These are phyloP conservation scores for Candolleomyces efflorescens DNA, from an alignment of 768 basidiomycete species.

Conservation along the genomic window DNA sequence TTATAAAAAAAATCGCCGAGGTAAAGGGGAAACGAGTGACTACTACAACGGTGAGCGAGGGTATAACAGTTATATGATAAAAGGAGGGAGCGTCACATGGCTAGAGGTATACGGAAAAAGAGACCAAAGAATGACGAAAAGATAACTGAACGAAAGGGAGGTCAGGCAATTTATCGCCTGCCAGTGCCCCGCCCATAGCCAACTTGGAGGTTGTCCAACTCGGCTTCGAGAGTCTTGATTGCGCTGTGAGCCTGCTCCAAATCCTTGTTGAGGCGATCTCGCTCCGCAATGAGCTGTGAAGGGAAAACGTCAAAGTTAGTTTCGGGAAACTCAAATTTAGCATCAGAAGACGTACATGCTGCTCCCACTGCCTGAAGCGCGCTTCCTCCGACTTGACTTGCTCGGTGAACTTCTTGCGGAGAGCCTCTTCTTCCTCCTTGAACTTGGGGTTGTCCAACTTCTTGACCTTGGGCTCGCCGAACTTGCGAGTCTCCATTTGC, in stretches of 20 bases:
- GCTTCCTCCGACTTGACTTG: constrained; percentile 99
- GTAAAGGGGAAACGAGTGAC: no score
- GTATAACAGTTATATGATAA: neutral
- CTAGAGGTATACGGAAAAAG: constrained; percentile 1
- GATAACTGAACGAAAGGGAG: neutral
- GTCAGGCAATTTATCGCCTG: constrained; percentile 46
- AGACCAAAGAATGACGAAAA: neutral
- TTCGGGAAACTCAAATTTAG: neutral
- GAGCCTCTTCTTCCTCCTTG: constrained; percentile 97
- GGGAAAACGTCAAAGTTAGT: constrained; percentile 6
- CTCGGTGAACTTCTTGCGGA: constrained; percentile 97
- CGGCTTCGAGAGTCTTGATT: constrained; percentile 88
- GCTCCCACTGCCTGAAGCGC: constrained; percentile 98
- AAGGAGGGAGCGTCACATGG: neutral
- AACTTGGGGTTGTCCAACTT: constrained; percentile 99
- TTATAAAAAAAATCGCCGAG: no score
- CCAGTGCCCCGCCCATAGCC: constrained; percentile 75
- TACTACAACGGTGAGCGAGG: neutral
- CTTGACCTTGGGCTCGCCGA: constrained; percentile 97
- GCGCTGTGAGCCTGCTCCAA: constrained; percentile 88
- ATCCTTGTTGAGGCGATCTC: constrained; percentile 98
- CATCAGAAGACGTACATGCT: constrained; percentile 64
- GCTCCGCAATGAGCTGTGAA: constrained; percentile 89
- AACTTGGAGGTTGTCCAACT: constrained; percentile 85
- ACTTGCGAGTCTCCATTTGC: constrained; percentile 99